A percentile compares a stretch with the other conserved stretches of the same genome.
phyloP scores from a whole-genome alignment of 768 basidiomycete genomes.

The Pulveroboletus frians region DNA sequence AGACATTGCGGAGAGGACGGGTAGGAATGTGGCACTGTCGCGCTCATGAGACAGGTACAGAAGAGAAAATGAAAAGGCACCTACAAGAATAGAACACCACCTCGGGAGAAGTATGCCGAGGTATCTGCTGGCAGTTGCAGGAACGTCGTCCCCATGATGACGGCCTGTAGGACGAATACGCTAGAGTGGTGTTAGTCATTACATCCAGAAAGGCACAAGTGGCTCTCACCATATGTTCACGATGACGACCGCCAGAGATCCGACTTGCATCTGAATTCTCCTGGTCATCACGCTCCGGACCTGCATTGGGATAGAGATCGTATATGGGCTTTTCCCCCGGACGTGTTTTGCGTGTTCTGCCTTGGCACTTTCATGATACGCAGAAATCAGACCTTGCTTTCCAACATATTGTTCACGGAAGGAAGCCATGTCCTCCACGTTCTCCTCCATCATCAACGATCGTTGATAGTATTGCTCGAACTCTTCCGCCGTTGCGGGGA shows the following conservation, averaged over 20 bases:
- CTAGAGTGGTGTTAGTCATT: slow-evolving; percentile 24
- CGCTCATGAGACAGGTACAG: background rate
- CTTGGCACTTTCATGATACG: slow-evolving; percentile 46
- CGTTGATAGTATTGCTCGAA: slow-evolving; percentile 47
- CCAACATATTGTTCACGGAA: slow-evolving; percentile 46
- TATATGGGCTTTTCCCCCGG: slow-evolving; percentile 42
- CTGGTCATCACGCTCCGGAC: slow-evolving; percentile 44
- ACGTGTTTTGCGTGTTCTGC: slow-evolving; percentile 50
- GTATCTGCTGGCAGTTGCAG: slow-evolving; percentile 40
- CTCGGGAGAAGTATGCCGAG: slow-evolving; percentile 45
- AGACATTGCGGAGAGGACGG: slow-evolving; percentile 55
- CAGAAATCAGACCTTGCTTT: slow-evolving; percentile 36
- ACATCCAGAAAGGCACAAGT: background rate
- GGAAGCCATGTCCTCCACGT: slow-evolving; percentile 43
- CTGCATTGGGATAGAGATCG: slow-evolving; percentile 45
- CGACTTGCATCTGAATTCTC: slow-evolving; percentile 43
- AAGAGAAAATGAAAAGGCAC: slow-evolving; percentile 13
- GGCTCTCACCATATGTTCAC: slow-evolving; percentile 25
- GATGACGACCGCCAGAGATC: slow-evolving; percentile 33
- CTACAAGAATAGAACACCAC: slow-evolving; percentile 80
- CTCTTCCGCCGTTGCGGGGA: slow-evolving; percentile 47
- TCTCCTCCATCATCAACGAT: slow-evolving; percentile 38
- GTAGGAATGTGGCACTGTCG: slow-evolving; percentile 51
- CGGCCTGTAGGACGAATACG: slow-evolving; percentile 32
- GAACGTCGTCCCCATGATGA: slow-evolving; percentile 41